Evolutionary conservation across 148 eudicot genomes (phyloP), one percentile per base, ranked within the genome.

Genomic region (Nyssa sinensis): DNA sequence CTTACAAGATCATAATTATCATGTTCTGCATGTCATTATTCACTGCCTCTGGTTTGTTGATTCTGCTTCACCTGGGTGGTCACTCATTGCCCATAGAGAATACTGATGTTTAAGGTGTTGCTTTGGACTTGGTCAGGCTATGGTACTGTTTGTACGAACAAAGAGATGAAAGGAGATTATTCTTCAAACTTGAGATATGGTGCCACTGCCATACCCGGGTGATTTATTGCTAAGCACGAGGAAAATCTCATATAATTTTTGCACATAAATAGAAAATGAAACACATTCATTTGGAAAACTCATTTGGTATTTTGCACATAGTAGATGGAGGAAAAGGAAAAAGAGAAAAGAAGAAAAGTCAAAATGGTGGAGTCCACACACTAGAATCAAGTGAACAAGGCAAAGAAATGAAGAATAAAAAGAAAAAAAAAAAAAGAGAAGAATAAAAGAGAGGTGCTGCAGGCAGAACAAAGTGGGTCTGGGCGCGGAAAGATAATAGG

Each of bases 11-110:
- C 16, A 19, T 39, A 27, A 33, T 13, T 62, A 30, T 12, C 62
- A 24, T 44, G 53, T 51, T 58, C 67, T 77, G 70, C 53, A 59
- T 11, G 41, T 31, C 39, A 25, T 35, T 25, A 64, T 61, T 39
- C 33, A n/a, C 33, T 69, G 70, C 51, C 32, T 49, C 69, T 62
- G 74, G 8, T 47, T 69, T 77, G 34, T 51, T 39, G 70, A 37
- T 55, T 30, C 23, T 64, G 57, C 37, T 53, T 64, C 68, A n/a
- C 11, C 28, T 30, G 64, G 34, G 64, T 53, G 62, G 70, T 28
- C 35, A 4, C 14, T 34, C 41, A 34, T 53, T 65, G 63, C 10
- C 17, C 49, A 64, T 53, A 29, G 60, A 64, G 44, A 25, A 63
- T 31, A 55, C 65, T 53, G 51, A 28, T 32, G 27, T 77, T 64